phyloP scores from a whole-genome alignment of 495 filamentous ascomycete genomes.

The Parathielavia hyrcaniae region DNA sequence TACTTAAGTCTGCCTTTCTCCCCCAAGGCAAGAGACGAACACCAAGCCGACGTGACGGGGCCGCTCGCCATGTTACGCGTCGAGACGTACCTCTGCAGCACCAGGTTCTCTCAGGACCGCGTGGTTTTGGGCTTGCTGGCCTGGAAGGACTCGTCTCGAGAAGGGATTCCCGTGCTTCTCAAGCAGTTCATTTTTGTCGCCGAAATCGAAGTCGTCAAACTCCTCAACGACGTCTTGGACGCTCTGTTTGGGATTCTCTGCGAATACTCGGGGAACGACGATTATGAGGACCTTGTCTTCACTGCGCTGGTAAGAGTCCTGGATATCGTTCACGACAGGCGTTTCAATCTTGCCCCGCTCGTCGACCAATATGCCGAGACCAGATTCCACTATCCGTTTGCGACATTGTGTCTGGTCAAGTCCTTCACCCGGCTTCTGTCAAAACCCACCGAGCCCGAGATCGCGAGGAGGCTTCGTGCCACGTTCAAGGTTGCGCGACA shows the following conservation, averaged over 20 bases:
- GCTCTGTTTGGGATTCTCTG: slow-evolving; percentile 86
- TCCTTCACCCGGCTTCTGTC: slow-evolving; percentile 78
- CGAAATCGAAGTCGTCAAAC: slow-evolving; percentile 95
- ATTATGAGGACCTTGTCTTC: slow-evolving; percentile 90
- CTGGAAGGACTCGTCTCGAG: slow-evolving; percentile 70
- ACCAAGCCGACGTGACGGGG: slow-evolving; percentile 67
- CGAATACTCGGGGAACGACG: slow-evolving; percentile 80
- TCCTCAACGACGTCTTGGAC: slow-evolving; percentile 83
- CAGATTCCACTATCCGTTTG: slow-evolving; percentile 89
- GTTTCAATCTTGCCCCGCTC: slow-evolving; percentile 83
- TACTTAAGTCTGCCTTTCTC: slow-evolving; percentile 81
- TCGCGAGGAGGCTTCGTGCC: slow-evolving; percentile 75
- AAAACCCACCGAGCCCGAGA: slow-evolving; percentile 70
- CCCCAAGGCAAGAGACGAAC: slow-evolving; percentile 56
- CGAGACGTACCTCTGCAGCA: slow-evolving; percentile 91
- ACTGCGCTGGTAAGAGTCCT: slow-evolving; percentile 81
- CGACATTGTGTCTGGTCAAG: slow-evolving; percentile 81
- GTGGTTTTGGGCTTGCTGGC: slow-evolving; percentile 74
- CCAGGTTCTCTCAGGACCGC: slow-evolving; percentile 89
- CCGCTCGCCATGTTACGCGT: slow-evolving; percentile 68
- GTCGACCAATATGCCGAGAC: slow-evolving; percentile 88
- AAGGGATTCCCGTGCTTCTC: slow-evolving; percentile 64
- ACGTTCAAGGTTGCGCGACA: slow-evolving; percentile 93
- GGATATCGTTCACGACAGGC: slow-evolving; percentile 87
- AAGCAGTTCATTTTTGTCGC: slow-evolving; percentile 86